These are phyloP conservation scores for Stropharia rugosoannulata DNA, from an alignment of 768 basidiomycete genomes.

Conservation along the genomic window DNA sequence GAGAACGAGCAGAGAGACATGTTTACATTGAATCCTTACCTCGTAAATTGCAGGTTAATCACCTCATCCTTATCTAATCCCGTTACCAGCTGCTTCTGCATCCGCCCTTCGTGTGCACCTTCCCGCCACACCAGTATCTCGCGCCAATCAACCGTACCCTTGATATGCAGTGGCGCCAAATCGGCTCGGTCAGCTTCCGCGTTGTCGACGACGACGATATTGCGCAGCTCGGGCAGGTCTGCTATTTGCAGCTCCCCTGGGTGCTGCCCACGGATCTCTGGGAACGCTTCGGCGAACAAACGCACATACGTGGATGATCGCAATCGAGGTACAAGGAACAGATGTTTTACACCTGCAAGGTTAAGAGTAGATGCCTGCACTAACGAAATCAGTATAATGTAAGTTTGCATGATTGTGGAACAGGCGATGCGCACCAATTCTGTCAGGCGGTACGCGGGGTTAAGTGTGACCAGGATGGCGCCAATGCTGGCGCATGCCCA, in stretches of 20 bases:
- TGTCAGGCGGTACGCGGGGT: constrained; percentile 72
- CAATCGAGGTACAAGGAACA: constrained; percentile 71
- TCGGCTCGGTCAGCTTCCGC: constrained; percentile 34
- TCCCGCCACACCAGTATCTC: constrained; percentile 72
- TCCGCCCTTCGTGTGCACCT: constrained; percentile 38
- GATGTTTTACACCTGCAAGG: constrained; percentile 63
- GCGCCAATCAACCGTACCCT: constrained; percentile 64
- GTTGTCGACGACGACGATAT: constrained; percentile 70
- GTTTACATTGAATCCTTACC: constrained; percentile 36
- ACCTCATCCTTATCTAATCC: constrained; percentile 62
- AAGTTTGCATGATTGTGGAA: background rate
- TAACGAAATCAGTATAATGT: constrained; percentile 2
- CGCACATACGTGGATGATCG: constrained; percentile 64
- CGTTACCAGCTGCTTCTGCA: constrained; percentile 40
- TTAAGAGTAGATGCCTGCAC: constrained; percentile 58
- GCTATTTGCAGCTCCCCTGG: constrained; percentile 60
- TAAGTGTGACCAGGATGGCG: constrained; percentile 81
- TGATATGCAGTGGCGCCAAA: constrained; percentile 41
- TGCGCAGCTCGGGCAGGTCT: constrained; percentile 58
- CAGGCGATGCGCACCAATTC: constrained; percentile 55
- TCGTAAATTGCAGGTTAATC: constrained; percentile 85
- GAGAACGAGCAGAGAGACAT: background rate
- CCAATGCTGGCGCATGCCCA: constrained; percentile 87
- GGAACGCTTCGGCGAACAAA: constrained; percentile 57
- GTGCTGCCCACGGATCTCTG: constrained; percentile 45